Base-by-base conservation (phyloP, 371 early-diverging fungal genomes). In the Conidiobolus incongruus region DNA sequence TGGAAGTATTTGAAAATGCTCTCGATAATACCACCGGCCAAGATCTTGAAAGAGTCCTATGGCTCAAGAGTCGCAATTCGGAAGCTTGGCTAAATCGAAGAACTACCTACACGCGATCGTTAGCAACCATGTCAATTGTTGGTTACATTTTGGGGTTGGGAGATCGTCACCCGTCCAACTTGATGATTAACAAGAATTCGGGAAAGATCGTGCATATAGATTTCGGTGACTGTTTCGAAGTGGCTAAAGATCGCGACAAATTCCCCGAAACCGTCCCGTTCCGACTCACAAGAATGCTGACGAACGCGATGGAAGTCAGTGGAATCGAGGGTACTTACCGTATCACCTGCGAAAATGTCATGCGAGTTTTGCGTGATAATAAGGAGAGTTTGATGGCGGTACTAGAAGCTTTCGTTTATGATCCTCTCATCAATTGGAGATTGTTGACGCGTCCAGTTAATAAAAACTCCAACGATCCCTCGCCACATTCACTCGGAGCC, bases 181-280 rank as follows among this genome's bases (percentile, higher is more conserved):
- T 98, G 40, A 91, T 98, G 88, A 54, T 98, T 44, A 88, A 97
- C 49, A 65, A 81, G 20, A 71, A 67, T 26, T 80, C 88, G 2
- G 95, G 95, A 52, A 92, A 93, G 54, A 78, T 95, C 7, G 78
- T 94, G 13, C 97, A 98, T 47, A 94, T 98, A 51, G 98, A 98
- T 60, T 91, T 97, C 59, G 97, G 97, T 29, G 96, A 95, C 52
- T 94, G 97, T 60, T 98, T 98, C 50, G 98, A 98, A 68, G 83
- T 93, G 17, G 91, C 95, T 5, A 86, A 85, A 75, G 83, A 89
- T 49, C 76, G 97, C 34, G 95, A 94, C 35, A 88, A 91, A 52
- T 92, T 81, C 74, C 95, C 98, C 2, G 98, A 98, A 56, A 77
- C 72, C 52, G 83, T 98, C 56, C 98, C 98, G 15, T 98, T 98